Conservation (phyloP, 345 rosid genomes). For the Xanthoceras sorbifolium region DNA sequence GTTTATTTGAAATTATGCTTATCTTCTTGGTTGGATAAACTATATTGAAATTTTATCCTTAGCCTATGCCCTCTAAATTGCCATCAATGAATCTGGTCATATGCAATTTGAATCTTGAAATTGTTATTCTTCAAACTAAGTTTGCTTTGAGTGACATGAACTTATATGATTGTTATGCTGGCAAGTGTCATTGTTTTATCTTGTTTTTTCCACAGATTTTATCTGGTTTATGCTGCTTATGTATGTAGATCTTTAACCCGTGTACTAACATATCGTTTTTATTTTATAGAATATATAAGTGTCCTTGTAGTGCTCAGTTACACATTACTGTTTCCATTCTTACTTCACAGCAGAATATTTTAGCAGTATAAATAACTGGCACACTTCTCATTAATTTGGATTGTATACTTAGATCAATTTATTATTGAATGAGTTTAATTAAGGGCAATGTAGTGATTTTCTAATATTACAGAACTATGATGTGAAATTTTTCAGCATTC, state of each 20-base stretch:
- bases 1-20: constrained; percentile 10
- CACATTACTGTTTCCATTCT: neutral
- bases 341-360: neutral
- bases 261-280: too few relatives aligned
- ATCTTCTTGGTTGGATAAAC: neutral
- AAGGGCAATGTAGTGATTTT: neutral
- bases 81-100: neutral
- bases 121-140: neutral
- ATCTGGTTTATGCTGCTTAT: neutral
- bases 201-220: neutral
- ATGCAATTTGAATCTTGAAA: neutral
- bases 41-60: neutral
- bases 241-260: too few relatives aligned
- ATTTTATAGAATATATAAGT: neutral
- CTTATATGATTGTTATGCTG: neutral
- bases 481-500: neutral
- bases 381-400: neutral
- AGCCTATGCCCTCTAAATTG: neutral
- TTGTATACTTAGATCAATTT: neutral
- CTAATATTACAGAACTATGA: neutral
- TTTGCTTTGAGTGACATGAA: neutral
- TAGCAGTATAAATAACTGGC: neutral
- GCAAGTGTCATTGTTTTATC: neutral
- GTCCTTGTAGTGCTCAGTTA: neutral
- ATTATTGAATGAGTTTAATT: neutral